Evolutionary conservation across 345 rosid genomes (phyloP), one percentile per base, ranked within the genome.

Genomic region (Populus simonii): DNA sequence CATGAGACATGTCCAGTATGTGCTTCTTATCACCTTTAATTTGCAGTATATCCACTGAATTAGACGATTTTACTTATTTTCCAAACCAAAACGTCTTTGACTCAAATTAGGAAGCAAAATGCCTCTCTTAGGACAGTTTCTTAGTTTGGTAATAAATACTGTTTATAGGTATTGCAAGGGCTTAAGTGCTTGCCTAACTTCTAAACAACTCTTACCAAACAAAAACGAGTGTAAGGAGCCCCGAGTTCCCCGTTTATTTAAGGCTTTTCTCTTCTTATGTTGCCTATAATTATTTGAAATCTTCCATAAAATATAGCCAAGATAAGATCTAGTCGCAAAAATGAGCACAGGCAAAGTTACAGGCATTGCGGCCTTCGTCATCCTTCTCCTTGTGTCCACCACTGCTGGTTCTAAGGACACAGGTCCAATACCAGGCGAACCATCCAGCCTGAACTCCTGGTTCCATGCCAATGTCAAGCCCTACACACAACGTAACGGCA

Each of bases 391-490:
- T 16, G 23, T 76, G 2, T 72, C 74, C 22, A 49, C 71, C 47
- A 1, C 65, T 7, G 74, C 47, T 29, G 47, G 13, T 6, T 68
- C 78, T 27, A 80, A 78, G n/a, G 86, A 84, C 43, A 59, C 13
- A 4, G n/a, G 74, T 2, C 84, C 81, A 29, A 82, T 92, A 13
- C 94, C 96, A 3, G 82, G 80, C 1, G 75, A 75, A 15, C 76
- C 73, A 45, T 22, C 79, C 12, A 68, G 59, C 51, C 51, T 89
- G 41, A 53, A 16, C n/a, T 3, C 39, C 20, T 92, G 92, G 96
- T 89, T 92, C 79, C 7, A 13, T 0, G 16, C 74, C 65, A 77
- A 85, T 35, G 85, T 92, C 2, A 73, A 69, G 81, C 85, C 90
- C 1, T 77, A 69, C 13, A 25, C 68, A 5, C 17, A 38, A 3